Evolutionary conservation across 441 rosid species (phyloP).

Genomic region (Biscutella laevigata): DNA sequence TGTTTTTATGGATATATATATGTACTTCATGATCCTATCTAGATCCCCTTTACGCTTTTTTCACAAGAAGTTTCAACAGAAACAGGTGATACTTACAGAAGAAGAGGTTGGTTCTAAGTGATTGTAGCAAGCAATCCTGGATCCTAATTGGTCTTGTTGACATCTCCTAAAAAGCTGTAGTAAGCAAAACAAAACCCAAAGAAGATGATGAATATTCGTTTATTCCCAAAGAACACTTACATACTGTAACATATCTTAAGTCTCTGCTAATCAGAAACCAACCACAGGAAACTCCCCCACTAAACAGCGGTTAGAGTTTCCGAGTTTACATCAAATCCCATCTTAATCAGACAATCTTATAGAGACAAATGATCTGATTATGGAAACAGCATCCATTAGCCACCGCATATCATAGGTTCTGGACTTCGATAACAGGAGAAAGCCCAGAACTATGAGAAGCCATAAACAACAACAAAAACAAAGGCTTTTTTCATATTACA

Average conservation of each 20-base stretch:
- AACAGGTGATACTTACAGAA: slow-evolving; percentile 16
- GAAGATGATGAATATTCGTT: not conserved
- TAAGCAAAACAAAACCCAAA: slow-evolving; percentile 11
- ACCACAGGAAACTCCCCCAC: slow-evolving; percentile 26
- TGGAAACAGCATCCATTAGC: not conserved
- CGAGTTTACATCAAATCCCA: slow-evolving; percentile 23
- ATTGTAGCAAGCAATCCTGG: slow-evolving; percentile 5
- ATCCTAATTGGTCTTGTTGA: not conserved
- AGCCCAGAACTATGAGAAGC: slow-evolving; percentile 14
- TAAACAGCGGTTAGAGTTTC: slow-evolving; percentile 18
- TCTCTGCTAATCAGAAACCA: slow-evolving; percentile 29
- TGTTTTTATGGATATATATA: not conserved
- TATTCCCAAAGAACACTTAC: slow-evolving; percentile 10
- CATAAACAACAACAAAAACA: slow-evolving; percentile 4
- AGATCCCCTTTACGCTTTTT: not conserved
- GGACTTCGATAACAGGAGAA: slow-evolving; percentile 15
- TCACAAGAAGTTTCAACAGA: slow-evolving; percentile 4
- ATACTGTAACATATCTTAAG: slow-evolving; percentile 17
- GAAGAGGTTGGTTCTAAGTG: not conserved
- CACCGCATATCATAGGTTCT: slow-evolving; percentile 1
- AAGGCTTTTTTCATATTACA: slow-evolving; percentile 42
- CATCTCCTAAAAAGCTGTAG: slow-evolving; percentile 6
- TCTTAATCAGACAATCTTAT: slow-evolving; percentile 14
- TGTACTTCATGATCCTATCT: not conserved
- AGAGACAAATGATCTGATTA: slow-evolving; percentile 15